Evolutionary conservation across 768 basidiomycete species (phyloP).

Genomic region (Termitomyces sp.): DNA sequence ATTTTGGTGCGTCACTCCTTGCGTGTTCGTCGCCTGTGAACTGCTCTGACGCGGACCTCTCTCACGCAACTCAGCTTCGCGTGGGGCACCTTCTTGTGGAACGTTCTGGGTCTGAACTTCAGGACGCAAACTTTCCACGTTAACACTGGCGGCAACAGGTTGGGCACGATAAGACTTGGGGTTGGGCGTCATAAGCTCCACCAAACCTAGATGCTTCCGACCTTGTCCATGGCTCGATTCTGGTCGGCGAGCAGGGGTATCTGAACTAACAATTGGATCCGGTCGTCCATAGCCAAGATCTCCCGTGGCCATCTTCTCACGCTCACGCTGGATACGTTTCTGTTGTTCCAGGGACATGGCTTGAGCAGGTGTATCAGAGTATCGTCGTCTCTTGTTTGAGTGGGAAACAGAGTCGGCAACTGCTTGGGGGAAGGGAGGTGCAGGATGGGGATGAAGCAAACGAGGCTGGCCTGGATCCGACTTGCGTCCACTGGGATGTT

Average conservation of each 20-base stretch:
- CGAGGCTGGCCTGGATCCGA: constrained; percentile 13
- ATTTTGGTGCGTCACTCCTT: background rate
- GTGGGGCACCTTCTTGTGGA: background rate
- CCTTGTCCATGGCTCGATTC: constrained; percentile 20
- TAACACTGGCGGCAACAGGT: background rate
- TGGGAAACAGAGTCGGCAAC: constrained; percentile 8
- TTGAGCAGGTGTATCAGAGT: constrained; percentile 31
- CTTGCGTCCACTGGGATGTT: constrained; percentile 9
- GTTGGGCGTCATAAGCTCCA: constrained; percentile 9
- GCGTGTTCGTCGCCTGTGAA: background rate
- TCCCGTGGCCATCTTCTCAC: constrained; percentile 26
- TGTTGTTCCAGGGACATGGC: constrained; percentile 21
- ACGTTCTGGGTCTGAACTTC: background rate
- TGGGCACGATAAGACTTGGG: background rate
- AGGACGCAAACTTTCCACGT: background rate
- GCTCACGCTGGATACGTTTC: constrained; percentile 24
- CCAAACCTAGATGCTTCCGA: constrained; percentile 10
- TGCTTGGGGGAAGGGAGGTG: constrained; percentile 1
- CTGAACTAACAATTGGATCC: constrained; percentile 15
- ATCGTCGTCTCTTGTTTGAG: constrained; percentile 38
- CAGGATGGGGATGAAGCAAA: constrained; percentile 10
- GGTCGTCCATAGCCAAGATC: constrained; percentile 27
- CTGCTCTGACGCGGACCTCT: background rate
- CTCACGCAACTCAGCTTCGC: background rate
- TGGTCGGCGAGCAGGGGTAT: constrained; percentile 13